A percentile compares a stretch with the other conserved stretches of the same genome.
phyloP scores from a whole-genome alignment of 2,329 filamentous ascomycete species.

The Hymenoscyphus linearis region DNA sequence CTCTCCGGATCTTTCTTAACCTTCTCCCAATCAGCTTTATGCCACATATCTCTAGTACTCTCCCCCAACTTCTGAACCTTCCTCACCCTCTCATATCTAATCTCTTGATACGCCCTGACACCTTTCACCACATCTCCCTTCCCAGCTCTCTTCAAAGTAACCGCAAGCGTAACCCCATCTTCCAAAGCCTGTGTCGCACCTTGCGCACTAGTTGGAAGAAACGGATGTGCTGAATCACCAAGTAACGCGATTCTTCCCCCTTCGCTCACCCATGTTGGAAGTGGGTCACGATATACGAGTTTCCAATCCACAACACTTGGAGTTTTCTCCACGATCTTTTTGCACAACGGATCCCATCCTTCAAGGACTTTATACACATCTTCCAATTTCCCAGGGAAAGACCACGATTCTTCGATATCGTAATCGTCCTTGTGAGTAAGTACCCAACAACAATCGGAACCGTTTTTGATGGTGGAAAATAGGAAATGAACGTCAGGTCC shows the following conservation, averaged over 20 bases:
- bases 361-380: conserved; percentile 24
- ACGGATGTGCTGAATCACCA: conserved; percentile 63
- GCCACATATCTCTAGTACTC: conserved; percentile 24
- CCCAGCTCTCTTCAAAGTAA: conserved; percentile 28
- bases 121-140: conserved; percentile 16
- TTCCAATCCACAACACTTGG: conserved; percentile 30
- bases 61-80: conserved; percentile 23
- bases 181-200: conserved; percentile 46
- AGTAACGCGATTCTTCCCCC: conserved; percentile 38
- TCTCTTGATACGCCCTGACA: conserved; percentile 18
- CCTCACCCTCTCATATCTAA: conserved; percentile 23
- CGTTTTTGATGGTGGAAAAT: conserved; percentile 46
- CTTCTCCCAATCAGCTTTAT: conserved; percentile 22
- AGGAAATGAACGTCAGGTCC: conserved; percentile 46
- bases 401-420: conserved; percentile 44
- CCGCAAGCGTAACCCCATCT: conserved; percentile 35
- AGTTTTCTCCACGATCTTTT: conserved; percentile 20
- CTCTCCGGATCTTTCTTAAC: conserved; percentile 20
- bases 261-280: conserved; percentile 30
- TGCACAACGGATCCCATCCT: conserved; percentile 23
- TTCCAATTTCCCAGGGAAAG: conserved; percentile 18
- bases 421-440: conserved; percentile 42
- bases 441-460: conserved; percentile 50
- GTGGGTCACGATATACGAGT: conserved; percentile 28
- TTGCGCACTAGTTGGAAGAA: conserved; percentile 64